Evolutionary conservation across 2,329 filamentous ascomycete genomes (phyloP), one percentile per base, ranked within the genome.

Genomic region (Colletotrichum gigasporum): DNA sequence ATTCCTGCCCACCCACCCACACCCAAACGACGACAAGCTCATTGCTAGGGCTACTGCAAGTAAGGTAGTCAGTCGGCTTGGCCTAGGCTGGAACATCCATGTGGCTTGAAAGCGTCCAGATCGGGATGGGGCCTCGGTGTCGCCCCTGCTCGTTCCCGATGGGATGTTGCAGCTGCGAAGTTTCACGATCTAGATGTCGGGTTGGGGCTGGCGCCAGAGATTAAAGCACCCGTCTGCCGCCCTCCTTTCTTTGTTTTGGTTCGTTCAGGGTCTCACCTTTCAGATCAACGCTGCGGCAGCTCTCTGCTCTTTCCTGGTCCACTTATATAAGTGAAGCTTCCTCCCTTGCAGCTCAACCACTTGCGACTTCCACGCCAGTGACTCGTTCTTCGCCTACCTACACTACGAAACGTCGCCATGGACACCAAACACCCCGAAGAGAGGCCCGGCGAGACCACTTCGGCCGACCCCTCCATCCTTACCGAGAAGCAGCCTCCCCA

Each of bases 11-110:
- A 39, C 58, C 41, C 37, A 51, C 53, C 30, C 59, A 37, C 50
- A 59, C 35, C 28, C 35, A 44, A n/a, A n/a, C n/a, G n/a, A n/a
- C n/a, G 24, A 59, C 54, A 63, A 59, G 60, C 60, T 59, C 44
- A 37, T n/a, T 32, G 54, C 37, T 50, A 51, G 10, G 28, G 39
- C 24, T 56, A 56, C 45, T 3, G 14, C 22, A n/a, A 9, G 10
- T 16, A 8, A 20, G 16, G n/a, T 41, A 14, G 28, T 44, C n/a
- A n/a, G n/a, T n/a, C n/a, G n/a, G 41, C 20, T 30, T 47, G 39
- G 39, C 7, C 26, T 22, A 12, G 24, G 41, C 55, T 28, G 18
- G 39, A 34, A 32, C 26, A 54, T 50, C 61, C 56, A 41, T 64
- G 61, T 50, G 61, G 56, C 48, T 44, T 54, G 42, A 41, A 35